These are phyloP conservation scores for Orobanche coerulescens DNA, from an alignment of 257 asterid species.

Conservation along the genomic window DNA sequence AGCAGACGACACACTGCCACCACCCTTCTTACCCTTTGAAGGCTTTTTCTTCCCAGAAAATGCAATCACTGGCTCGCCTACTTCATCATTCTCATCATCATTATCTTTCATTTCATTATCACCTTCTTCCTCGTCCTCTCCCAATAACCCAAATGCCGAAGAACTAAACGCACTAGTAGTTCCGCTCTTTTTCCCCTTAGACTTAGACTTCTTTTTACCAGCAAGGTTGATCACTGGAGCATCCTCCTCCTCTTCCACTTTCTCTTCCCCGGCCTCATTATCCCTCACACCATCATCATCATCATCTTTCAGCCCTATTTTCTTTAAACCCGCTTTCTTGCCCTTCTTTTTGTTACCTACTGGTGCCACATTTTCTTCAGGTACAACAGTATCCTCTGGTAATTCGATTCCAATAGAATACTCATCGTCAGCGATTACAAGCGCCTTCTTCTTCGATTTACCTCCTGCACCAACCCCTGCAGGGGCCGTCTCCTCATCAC, in stretches of 20 bases:
- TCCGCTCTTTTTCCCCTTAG: slow-evolving; percentile 53
- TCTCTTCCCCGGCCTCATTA: slow-evolving; percentile 31
- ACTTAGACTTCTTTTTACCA: slow-evolving; percentile 60
- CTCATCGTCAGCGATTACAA: slow-evolving; percentile 62
- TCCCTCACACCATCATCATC: slow-evolving; percentile 40
- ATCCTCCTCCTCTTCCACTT: slow-evolving; percentile 42
- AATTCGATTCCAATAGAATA: slow-evolving; percentile 56
- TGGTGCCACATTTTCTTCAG: slow-evolving; percentile 46
- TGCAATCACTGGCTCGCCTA: slow-evolving; percentile 35
- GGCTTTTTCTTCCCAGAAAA: slow-evolving; percentile 70
- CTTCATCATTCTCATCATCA: slow-evolving; percentile 40
- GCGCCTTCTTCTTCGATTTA: slow-evolving; percentile 63
- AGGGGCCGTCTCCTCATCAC: slow-evolving; percentile 45
- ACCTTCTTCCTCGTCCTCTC: slow-evolving; percentile 44
- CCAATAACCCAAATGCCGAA: slow-evolving; percentile 50
- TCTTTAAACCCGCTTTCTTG: slow-evolving; percentile 47
- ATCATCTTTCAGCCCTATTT: slow-evolving; percentile 27
- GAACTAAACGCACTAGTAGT: slow-evolving; percentile 29
- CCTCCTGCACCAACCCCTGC: slow-evolving; percentile 44
- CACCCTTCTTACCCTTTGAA: slow-evolving; percentile 50
- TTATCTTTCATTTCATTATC: slow-evolving; percentile 33
- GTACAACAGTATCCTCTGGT: slow-evolving; percentile 46
- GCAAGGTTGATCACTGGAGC: slow-evolving; percentile 31
- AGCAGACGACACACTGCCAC: slow-evolving; percentile 28
- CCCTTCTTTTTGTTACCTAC: slow-evolving; percentile 50